Base-by-base conservation (phyloP, 257 asterid species). In the Nicotiana attenuata region DNA sequence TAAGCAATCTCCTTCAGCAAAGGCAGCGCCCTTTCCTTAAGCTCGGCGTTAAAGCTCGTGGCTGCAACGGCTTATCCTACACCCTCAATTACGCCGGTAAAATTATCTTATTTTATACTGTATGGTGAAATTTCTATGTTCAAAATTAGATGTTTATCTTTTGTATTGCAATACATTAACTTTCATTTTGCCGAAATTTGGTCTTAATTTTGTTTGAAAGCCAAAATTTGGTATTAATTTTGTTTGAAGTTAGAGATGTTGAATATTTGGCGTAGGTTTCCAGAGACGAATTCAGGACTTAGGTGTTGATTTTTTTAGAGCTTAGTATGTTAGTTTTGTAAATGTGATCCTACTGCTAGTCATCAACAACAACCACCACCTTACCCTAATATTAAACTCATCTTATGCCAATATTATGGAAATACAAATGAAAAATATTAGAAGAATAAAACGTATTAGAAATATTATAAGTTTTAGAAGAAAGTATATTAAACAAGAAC, bases 11-110 rank as follows among this genome's bases (percentile, higher is more conserved):
- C 69, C 89, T 96, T 8, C 91, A 91, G 28, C 92, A 90, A 83
- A 93, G 99, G 22, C 97, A 90, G 59, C 97, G 98, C 75, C 80
- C 95, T 47, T 96, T 88, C 83, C 98, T 96, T 82, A 96, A 96
- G 91, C 98, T 96, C 75, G 99, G 99, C 75, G 98, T 94, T 88
- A 94, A 96, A 86, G 90, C 98, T 84, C 98, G 99, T 59, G 99
- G 99, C 81, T 94, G 99, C 89, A 96, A 96, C 83, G 99, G 99
- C 83, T 91, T 96, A 85, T 94, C 99, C 50, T 96, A 96, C 91
- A 94, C 97, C 85, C 99, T 96, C 88, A 96, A 96, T 86, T 96
- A 96, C 38, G 93, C 99, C 68, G 98, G 99, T 92, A 80, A 71
- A 19, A 9, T 73, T 35, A 14, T 73, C 8, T 47, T 41, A 6